These are phyloP conservation scores for Eutrema salsugineum DNA, from an alignment of 441 rosid species.

Conservation along the genomic window DNA sequence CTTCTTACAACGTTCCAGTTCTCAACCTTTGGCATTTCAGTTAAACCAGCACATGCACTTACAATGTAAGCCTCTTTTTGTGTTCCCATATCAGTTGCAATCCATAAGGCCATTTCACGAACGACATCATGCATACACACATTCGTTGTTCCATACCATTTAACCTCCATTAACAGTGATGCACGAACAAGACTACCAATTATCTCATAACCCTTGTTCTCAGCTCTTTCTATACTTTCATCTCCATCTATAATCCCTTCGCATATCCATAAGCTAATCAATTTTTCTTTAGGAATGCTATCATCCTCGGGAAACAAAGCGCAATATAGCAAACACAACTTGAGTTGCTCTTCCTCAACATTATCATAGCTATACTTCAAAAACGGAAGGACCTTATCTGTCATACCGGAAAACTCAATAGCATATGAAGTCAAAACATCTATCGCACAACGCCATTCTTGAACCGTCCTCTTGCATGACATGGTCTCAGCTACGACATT, in stretches of 20 bases:
- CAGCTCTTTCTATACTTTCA: neutral
- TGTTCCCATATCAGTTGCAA: slow-evolving; percentile 8
- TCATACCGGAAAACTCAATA: neutral
- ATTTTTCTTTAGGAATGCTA: neutral
- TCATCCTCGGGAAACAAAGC: slow-evolving; percentile 28
- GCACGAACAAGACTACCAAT: slow-evolving; percentile 3
- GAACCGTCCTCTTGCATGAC: slow-evolving; percentile 4
- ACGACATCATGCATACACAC: slow-evolving; percentile 40
- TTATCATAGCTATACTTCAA: slow-evolving; percentile 36
- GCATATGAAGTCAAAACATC: neutral
- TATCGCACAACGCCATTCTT: neutral
- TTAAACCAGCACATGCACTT: neutral
- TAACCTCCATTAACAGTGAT: neutral
- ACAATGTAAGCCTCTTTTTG: neutral
- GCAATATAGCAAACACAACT: slow-evolving; percentile 1
- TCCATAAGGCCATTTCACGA: slow-evolving; percentile 40
- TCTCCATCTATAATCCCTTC: neutral
- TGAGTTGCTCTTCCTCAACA: neutral
- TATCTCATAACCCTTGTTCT: neutral
- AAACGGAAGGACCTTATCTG: slow-evolving; percentile 10
- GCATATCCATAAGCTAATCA: neutral
- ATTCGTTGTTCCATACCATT: neutral
- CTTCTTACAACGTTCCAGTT: slow-evolving; percentile 9
- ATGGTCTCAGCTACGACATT: slow-evolving; percentile 10
- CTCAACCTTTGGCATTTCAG: neutral